Evolutionary conservation across 805 yeast species (phyloP).

Genomic region (Hanseniaspora meyeri): DNA sequence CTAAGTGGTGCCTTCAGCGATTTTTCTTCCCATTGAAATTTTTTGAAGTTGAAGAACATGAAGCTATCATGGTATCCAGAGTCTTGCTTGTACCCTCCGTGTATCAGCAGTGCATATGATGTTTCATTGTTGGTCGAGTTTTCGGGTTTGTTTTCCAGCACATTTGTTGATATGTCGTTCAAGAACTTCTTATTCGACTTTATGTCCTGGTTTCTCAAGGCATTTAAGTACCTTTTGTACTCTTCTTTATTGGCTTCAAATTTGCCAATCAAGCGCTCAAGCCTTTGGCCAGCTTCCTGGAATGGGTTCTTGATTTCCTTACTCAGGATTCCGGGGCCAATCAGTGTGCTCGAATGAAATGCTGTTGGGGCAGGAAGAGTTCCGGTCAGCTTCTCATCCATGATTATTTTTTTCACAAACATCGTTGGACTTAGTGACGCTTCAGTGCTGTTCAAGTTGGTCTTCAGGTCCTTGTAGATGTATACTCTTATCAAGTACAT

Average conservation of each 20-base stretch:
- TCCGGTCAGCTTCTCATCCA: background rate
- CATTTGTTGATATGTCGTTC: background rate
- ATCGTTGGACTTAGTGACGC: background rate
- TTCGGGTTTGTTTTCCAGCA: background rate
- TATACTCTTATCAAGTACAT: background rate
- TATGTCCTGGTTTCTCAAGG: background rate
- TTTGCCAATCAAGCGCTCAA: background rate
- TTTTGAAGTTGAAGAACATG: conserved; percentile 2
- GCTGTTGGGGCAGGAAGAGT: background rate
- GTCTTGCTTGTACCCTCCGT: background rate
- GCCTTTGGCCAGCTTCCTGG: background rate
- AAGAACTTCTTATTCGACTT: background rate
- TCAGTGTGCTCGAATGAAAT: conserved; percentile 6
- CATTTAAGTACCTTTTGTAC: background rate
- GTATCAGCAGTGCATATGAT: background rate
- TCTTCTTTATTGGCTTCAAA: background rate
- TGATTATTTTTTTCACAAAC: background rate
- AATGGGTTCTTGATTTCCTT: background rate
- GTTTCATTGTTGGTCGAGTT: background rate
- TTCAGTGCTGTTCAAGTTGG: background rate
- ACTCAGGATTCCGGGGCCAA: background rate
- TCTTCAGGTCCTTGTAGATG: background rate
- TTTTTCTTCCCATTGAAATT: conserved; percentile 1
- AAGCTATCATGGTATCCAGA: background rate
- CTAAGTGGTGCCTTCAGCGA: background rate